Base-by-base conservation (phyloP, 768 basidiomycete species). In the Cystofilobasidium macerans region DNA sequence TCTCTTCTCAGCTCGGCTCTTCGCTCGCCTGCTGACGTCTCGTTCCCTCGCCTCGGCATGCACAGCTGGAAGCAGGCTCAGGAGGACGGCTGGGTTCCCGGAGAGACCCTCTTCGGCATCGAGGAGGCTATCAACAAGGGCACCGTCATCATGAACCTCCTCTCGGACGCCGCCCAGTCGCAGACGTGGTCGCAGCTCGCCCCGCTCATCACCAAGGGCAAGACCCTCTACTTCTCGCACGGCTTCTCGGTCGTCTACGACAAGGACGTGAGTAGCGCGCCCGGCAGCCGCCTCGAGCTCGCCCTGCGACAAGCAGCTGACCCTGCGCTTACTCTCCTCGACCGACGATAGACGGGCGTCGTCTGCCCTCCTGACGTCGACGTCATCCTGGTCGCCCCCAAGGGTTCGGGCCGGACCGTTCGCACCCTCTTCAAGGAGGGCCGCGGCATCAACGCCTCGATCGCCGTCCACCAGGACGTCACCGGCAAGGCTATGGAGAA, bases 161-260 rank as follows among this genome's bases (percentile, higher is more conserved):
- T 99, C 71, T 98, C 94, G 53, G 95, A 99, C 73, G 95, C 95
- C 57, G 95, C 94, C n/a, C 95, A 99, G 80, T 92, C 89, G 18
- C 84, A 87, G 77, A 97, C 93, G 35, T 99, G 95, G 95, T 81
- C 86, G 43, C 79, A 82, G 61, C 71, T 99, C 72, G 86, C 84
- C 51, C 94, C 95, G 63, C 85, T 97, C 74, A 93, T 98, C 81
- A 98, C 92, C 78, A 90, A 93, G 84, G 95, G 89, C 80, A 98
- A 99, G 83, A 99, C 95, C n/a, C 87, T 99, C 70, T 99, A 99
- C 86, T 99, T 99, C 82, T 91, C 94, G 8, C 95, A 99, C 77
- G 95, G 95, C 74, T 99, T 99, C 86, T 98, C 94, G 70, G 84
- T 98, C 70, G 91, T 99, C 62, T 99, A 86, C 85, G 90, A 93